A percentile compares a stretch with the other conserved stretches of the same genome.
phyloP scores from a whole-genome alignment of 345 rosid species.

The Gossypioides kirkii region DNA sequence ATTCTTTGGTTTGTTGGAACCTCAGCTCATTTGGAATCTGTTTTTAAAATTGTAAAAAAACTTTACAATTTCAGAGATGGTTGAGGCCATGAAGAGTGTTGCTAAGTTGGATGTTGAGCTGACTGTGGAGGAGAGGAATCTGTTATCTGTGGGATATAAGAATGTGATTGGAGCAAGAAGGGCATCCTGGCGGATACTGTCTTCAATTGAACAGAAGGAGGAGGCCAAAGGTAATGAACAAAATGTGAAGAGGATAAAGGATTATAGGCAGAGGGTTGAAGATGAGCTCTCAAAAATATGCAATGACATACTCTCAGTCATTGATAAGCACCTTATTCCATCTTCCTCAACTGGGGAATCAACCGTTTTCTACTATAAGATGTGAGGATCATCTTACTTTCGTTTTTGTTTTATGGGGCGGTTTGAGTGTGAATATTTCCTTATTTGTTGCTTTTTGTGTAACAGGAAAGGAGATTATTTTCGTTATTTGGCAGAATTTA shows the following conservation, averaged over 20 bases:
- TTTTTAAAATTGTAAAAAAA: not conserved
- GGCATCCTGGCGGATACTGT: conserved; percentile 66
- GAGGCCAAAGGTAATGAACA: conserved; percentile 67
- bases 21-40: not conserved
- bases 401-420: not conserved
- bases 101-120: conserved; percentile 67
- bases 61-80: conserved; percentile 48
- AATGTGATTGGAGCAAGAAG: conserved; percentile 84
- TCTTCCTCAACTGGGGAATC: conserved; percentile 73
- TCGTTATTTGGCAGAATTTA: conserved; percentile 17
- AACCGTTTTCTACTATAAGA: conserved; percentile 72
- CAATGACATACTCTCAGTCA: conserved; percentile 56
- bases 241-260: conserved; percentile 63
- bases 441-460: conserved; percentile 2
- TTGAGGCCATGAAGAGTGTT: conserved; percentile 76
- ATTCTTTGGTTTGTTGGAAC: not conserved
- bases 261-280: conserved; percentile 67
- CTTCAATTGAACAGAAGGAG: conserved; percentile 85
- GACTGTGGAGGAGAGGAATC: conserved; percentile 79
- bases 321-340: conserved; percentile 62
- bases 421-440: not conserved
- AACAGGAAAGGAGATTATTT: conserved; percentile 22
- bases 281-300: conserved; percentile 72
- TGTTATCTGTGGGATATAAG: conserved; percentile 81
- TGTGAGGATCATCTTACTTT: conserved; percentile 34